A percentile compares a stretch with the other conserved stretches of the same genome.
Evolutionary conservation across 352 stramenopile species (phyloP).

Genomic region (Pythium dissotocum): DNA sequence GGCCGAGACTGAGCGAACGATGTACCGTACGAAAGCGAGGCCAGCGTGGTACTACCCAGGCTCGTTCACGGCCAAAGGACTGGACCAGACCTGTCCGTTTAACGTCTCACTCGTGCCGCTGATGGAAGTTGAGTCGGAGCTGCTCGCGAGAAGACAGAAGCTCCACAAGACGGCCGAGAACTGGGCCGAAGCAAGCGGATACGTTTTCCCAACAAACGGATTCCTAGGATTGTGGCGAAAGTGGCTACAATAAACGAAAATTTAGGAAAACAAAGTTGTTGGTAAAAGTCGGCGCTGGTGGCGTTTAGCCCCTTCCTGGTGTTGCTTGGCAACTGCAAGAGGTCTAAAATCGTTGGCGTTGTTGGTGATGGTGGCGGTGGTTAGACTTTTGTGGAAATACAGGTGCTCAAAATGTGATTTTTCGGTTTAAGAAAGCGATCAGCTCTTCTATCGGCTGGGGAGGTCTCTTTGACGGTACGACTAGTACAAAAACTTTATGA

Average conservation of each 20-base stretch:
- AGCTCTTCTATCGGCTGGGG: no score
- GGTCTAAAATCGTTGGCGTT: no score
- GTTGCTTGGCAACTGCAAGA: no score
- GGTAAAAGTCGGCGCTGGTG: no score
- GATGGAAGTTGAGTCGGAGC: slow-evolving; percentile 36
- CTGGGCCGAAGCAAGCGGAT: slow-evolving; percentile 35
- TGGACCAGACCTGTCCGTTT: slow-evolving; percentile 57
- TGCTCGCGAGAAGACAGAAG: slow-evolving; percentile 42
- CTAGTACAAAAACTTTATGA: no score
- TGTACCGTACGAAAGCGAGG: slow-evolving; percentile 11
- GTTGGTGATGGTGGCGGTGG: no score
- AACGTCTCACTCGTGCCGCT: slow-evolving; percentile 51
- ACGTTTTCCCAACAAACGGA: neutral
- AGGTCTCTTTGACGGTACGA: no score
- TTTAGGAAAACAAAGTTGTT: neutral
- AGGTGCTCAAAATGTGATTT: no score
- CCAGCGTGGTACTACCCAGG: slow-evolving; percentile 45
- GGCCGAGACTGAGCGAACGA: slow-evolving; percentile 31
- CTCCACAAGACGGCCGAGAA: slow-evolving; percentile 31
- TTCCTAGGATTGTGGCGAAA: neutral
- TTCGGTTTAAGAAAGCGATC: no score
- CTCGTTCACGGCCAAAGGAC: slow-evolving; percentile 39
- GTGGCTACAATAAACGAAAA: neutral
- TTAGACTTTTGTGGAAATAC: no score
- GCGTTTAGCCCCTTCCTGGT: no score